These are phyloP conservation scores for Trifolium repens DNA, from an alignment of 306 rosid genomes.

Conservation along the genomic window DNA sequence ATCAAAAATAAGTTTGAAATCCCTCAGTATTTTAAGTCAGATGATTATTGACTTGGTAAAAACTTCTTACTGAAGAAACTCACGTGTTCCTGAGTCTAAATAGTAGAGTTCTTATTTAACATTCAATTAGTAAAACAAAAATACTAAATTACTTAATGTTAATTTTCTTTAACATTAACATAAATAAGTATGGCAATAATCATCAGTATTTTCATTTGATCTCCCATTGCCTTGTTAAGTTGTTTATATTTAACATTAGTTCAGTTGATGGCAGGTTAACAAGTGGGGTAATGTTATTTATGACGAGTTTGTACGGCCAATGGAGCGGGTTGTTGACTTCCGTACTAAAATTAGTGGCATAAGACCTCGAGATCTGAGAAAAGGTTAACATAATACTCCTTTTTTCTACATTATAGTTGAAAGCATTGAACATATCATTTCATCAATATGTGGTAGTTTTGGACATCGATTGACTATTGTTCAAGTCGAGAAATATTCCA, in stretches of 20 bases:
- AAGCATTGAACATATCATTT: constrained; percentile 18
- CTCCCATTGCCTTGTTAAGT: constrained; percentile 26
- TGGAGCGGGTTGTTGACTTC: constrained; percentile 83
- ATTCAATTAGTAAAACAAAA: constrained; percentile 13
- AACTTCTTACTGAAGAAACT: constrained; percentile 16
- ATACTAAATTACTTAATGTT: not conserved
- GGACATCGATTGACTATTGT: constrained; percentile 26
- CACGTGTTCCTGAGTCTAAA: not conserved
- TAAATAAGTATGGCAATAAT: constrained; percentile 16
- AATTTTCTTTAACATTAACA: constrained; percentile 27
- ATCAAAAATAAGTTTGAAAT: not conserved
- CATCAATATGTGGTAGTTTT: constrained; percentile 8
- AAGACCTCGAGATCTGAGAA: constrained; percentile 77
- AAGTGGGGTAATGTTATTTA: constrained; percentile 90
- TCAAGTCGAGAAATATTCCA: constrained; percentile 30
- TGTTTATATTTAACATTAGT: constrained; percentile 45
- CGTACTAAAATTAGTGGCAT: constrained; percentile 93
- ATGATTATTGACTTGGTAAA: not conserved
- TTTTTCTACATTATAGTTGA: constrained; percentile 8
- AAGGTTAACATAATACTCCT: constrained; percentile 60
- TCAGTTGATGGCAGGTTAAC: constrained; percentile 72
- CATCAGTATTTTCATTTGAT: not conserved
- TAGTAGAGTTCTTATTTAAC: constrained; percentile 15
- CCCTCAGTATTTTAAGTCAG: not conserved
- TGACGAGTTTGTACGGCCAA: constrained; percentile 84